Evolutionary conservation across 2,329 filamentous ascomycete genomes (phyloP).

Genomic region (Sphaceloma murrayae): DNA sequence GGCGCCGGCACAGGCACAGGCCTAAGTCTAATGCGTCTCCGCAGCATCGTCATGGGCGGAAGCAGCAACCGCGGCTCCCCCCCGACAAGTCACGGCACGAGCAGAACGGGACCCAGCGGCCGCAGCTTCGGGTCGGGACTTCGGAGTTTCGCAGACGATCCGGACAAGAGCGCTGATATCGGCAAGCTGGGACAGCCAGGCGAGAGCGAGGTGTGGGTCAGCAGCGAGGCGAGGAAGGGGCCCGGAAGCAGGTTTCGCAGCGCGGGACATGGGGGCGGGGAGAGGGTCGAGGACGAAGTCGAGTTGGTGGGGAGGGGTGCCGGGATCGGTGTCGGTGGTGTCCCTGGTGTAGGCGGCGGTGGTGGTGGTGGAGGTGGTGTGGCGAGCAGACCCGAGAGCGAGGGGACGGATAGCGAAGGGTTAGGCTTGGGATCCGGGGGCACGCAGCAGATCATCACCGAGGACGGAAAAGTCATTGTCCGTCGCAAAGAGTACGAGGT

Average conservation of each 20-base stretch:
- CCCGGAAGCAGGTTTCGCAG: neutral
- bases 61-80: neutral
- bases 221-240: neutral
- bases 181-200: slow-evolving; percentile 12
- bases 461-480: slow-evolving; percentile 5
- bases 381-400: slow-evolving; percentile 4
- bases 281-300: neutral
- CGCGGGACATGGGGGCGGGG: neutral
- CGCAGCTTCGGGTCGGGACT: slow-evolving; percentile 1
- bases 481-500: slow-evolving; percentile 11
- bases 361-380: too few species aligned
- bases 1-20: neutral
- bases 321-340: too few species aligned
- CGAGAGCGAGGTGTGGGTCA: slow-evolving; percentile 6
- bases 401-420: slow-evolving; percentile 2
- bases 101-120: neutral
- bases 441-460: too few species aligned
- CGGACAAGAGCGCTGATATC: slow-evolving; percentile 13
- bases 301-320: neutral
- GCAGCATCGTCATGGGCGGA: neutral
- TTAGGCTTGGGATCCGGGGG: neutral
- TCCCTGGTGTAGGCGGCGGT: too few species aligned
- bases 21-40: neutral
- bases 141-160: slow-evolving; percentile 9
- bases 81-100: neutral